A percentile compares a stretch with the other conserved stretches of the same genome.
Conservation (phyloP, 768 basidiomycete species). For the Coprinopsis cinerea region DNA sequence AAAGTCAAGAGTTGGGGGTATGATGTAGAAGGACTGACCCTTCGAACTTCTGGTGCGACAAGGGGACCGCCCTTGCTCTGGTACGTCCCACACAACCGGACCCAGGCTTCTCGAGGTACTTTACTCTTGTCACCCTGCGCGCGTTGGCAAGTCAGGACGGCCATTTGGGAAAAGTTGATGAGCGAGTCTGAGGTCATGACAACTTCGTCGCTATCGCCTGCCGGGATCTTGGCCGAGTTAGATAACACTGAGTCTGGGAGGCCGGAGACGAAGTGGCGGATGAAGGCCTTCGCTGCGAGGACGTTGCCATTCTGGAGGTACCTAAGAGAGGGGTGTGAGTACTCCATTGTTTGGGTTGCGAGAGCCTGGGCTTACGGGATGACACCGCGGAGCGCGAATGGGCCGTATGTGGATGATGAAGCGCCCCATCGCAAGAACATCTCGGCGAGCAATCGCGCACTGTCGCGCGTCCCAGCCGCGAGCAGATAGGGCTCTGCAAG, state of each 20-base stretch:
- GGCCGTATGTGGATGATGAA: constrained; percentile 46
- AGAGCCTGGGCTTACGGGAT: constrained; percentile 59
- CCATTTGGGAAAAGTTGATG: constrained; percentile 89
- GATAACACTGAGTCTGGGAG: constrained; percentile 45
- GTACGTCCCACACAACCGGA: constrained; percentile 79
- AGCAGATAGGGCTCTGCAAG: constrained; percentile 79
- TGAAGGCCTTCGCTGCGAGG: constrained; percentile 90
- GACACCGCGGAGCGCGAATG: constrained; percentile 79
- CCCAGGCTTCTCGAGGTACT: constrained; percentile 75
- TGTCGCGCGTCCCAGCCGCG: constrained; percentile 82
- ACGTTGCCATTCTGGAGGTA: constrained; percentile 85
- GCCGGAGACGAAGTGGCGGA: constrained; percentile 68
- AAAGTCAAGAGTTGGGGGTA: neutral
- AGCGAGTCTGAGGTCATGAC: constrained; percentile 66
- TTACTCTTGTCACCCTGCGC: constrained; percentile 77
- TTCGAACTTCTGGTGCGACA: constrained; percentile 54
- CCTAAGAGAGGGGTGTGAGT: constrained; percentile 29
- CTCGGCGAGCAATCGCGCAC: constrained; percentile 79
- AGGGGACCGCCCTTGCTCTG: constrained; percentile 64
- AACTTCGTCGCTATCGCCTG: constrained; percentile 54
- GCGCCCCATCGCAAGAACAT: constrained; percentile 80
- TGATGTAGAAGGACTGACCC: constrained; percentile 36
- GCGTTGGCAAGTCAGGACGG: constrained; percentile 82
- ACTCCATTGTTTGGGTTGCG: neutral
- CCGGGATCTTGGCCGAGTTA: constrained; percentile 39